Base-by-base conservation (phyloP, 768 basidiomycete genomes). In the Boletus sp. region DNA sequence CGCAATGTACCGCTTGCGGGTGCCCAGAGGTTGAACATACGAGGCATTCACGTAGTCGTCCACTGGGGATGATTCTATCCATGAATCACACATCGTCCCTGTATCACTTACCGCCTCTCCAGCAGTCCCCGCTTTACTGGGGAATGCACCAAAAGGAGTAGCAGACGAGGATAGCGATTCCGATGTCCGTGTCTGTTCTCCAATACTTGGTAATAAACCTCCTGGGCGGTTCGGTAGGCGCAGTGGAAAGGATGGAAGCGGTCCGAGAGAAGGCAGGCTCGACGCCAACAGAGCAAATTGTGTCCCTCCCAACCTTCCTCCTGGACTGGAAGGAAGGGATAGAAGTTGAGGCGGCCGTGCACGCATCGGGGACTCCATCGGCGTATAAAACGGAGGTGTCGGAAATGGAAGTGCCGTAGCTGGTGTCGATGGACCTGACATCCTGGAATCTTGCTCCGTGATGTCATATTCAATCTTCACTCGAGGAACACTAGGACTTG, bases 21-120 rank as follows among this genome's bases (percentile, higher is more conserved):
- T 95, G 3, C 87, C 87, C 19, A 92, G 72, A 3, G 95, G 93
- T 68, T 91, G 91, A 34, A 98, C 87, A 64, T 87, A 90, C 29
- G 93, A 96, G 10, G 96, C 96, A 66, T 98, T 98, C 70, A 98
- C 86, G 68, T 98, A 98, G 68, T 98, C 95, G 59, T 88, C 87
- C 39, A 81, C 82, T 32, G 84, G 82, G 19, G 70, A 67, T 3
- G 60, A 57, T 39, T 50, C 59, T 51, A 55, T 46, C 42, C 48
- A 61, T n/a, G 49, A 60, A 40, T 51, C 49, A 10, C 41, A 54
- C 5, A 34, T 60, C 23, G 34, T 30, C 32, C 44, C 42, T 8
- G 17, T 4, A 23, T 53, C 51, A 35, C 29, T 43, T 23, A 0
- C 47, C 4, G 6, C 41, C 19, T 60, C 55, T 15, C 32, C 34